phyloP scores from a whole-genome alignment of 148 eudicot genomes.

The Chenopodium quinoa region DNA sequence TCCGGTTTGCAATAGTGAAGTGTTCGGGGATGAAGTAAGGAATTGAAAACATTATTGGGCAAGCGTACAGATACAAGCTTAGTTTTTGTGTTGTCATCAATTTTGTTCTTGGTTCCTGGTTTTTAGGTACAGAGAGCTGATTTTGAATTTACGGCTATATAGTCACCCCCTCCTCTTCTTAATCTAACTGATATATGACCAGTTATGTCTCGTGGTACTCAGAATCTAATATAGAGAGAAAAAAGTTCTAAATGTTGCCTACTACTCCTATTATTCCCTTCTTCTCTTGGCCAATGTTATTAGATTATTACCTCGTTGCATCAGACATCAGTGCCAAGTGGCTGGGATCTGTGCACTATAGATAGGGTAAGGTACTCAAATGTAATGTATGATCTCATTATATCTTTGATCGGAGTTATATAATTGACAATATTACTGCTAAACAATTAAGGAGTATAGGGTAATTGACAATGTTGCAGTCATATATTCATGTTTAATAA shows the following conservation, averaged over 20 bases:
- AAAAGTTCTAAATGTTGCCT: not conserved
- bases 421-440: no score
- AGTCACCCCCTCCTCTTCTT: slow-evolving; percentile 1
- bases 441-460: no score
- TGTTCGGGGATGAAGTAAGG: slow-evolving; percentile 43
- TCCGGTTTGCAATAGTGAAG: slow-evolving; percentile 70
- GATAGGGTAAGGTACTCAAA: not conserved
- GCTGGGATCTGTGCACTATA: not conserved
- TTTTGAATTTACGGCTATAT: slow-evolving; percentile 20
- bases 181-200: slow-evolving; percentile 19
- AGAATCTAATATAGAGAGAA: not conserved
- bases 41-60: slow-evolving; percentile 17
- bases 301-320: not conserved
- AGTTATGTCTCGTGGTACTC: not conserved
- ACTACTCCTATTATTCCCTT: not conserved
- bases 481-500: no score
- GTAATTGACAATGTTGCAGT: no score
- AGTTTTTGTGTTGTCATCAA: slow-evolving; percentile 5
- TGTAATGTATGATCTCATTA: no score
- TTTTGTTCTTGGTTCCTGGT: slow-evolving; percentile 24
- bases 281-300: not conserved
- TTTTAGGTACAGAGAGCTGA: slow-evolving; percentile 27
- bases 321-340: not conserved
- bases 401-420: no score
- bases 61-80: slow-evolving; percentile 26